Evolutionary conservation across 1,139 yeast genomes (phyloP).

Genomic region (Yamadazyma oceani): DNA sequence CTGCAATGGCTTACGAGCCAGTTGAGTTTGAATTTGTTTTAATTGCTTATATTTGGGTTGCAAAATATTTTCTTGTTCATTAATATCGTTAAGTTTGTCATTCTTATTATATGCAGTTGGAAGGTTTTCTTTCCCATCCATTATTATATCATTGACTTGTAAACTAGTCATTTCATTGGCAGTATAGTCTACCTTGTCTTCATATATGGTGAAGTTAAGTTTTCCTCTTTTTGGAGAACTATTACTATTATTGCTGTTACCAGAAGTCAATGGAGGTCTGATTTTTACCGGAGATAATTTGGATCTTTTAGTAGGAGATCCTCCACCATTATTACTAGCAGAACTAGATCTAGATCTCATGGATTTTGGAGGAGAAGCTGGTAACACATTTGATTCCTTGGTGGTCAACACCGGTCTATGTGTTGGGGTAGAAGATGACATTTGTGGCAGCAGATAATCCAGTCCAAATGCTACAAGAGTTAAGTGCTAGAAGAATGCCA

Average conservation of each 20-base stretch:
- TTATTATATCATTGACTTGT: conserved; percentile 11
- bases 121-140: conserved; percentile 16
- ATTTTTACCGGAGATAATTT: conserved; percentile 33
- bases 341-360: conserved; percentile 14
- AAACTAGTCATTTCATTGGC: conserved; percentile 8
- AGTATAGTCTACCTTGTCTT: conserved; percentile 24
- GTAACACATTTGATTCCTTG: conserved; percentile 17
- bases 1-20: conserved; percentile 31
- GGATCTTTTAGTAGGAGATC: conserved; percentile 31
- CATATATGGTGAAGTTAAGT: conserved; percentile 33
- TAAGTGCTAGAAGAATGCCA: too few relatives aligned
- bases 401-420: conserved; percentile 12
- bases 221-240: conserved; percentile 7
- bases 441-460: too few relatives aligned
- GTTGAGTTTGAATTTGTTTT: conserved; percentile 11
- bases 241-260: conserved; percentile 8
- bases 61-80: conserved; percentile 46
- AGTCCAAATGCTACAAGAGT: too few relatives aligned
- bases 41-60: conserved; percentile 34
- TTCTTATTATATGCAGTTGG: neutral
- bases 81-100: conserved; percentile 1
- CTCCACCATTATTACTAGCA: neutral
- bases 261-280: conserved; percentile 1
- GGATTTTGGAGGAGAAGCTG: conserved; percentile 24
- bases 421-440: neutral